Evolutionary conservation across 2,329 filamentous ascomycete species (phyloP).

Genomic region (Alternaria tenuissima): DNA sequence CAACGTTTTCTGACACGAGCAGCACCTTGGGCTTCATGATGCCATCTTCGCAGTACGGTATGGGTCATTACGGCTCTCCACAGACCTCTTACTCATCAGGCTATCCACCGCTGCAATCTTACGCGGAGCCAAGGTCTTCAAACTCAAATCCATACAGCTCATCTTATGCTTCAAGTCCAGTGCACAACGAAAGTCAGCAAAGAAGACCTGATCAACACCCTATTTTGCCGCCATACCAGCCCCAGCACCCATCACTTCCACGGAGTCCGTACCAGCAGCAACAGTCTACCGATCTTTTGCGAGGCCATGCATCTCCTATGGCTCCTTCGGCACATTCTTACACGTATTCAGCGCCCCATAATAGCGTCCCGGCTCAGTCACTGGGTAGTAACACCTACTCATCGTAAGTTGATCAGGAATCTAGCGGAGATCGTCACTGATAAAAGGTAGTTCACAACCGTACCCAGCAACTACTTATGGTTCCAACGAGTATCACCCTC

Average conservation of each 20-base stretch:
- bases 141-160: slow-evolving; percentile 40
- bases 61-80: slow-evolving; percentile 47
- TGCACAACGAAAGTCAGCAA: slow-evolving; percentile 31
- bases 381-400: slow-evolving; percentile 45
- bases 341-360: slow-evolving; percentile 44
- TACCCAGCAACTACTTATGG: slow-evolving; percentile 48
- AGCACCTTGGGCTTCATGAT: slow-evolving; percentile 53
- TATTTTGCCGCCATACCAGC: slow-evolving; percentile 43
- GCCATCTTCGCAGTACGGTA: slow-evolving; percentile 51
- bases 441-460: slow-evolving; percentile 33
- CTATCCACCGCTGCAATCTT: slow-evolving; percentile 43
- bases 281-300: slow-evolving; percentile 38
- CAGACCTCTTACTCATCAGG: slow-evolving; percentile 43
- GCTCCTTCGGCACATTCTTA: slow-evolving; percentile 40
- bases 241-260: slow-evolving; percentile 34
- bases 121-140: slow-evolving; percentile 39
- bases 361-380: slow-evolving; percentile 38
- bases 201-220: slow-evolving; percentile 42
- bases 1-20: slow-evolving; percentile 23
- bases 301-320: slow-evolving; percentile 39
- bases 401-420: slow-evolving; percentile 34
- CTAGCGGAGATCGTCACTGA: slow-evolving; percentile 17
- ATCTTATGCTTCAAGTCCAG: slow-evolving; percentile 39
- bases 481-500: slow-evolving; percentile 44
- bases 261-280: slow-evolving; percentile 48